These are phyloP conservation scores for Circinella minor DNA, from an alignment of 371 early-diverging fungal species.

Conservation along the genomic window DNA sequence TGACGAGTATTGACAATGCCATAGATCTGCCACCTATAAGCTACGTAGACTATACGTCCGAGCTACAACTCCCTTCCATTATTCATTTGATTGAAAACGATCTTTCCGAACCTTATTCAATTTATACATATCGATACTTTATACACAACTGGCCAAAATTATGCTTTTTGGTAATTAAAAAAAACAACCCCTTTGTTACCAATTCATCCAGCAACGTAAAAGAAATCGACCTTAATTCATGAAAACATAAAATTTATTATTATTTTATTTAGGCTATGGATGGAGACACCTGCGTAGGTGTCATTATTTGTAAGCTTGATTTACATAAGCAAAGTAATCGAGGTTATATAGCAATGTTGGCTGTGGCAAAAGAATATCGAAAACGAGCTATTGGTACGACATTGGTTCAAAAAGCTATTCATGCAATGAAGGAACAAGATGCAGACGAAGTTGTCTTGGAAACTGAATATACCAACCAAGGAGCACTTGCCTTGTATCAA, in stretches of 20 bases:
- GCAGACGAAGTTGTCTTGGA: conserved; percentile 95
- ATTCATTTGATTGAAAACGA: conserved; percentile 86
- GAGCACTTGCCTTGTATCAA: conserved; percentile 88
- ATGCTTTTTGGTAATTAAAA: conserved; percentile 71
- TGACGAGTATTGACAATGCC: conserved; percentile 7
- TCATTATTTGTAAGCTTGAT: conserved; percentile 91
- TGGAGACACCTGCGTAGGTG: conserved; percentile 75
- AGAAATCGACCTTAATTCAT: too few species aligned
- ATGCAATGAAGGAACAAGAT: conserved; percentile 73
- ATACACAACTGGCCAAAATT: conserved; percentile 89
- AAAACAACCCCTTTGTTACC: neutral
- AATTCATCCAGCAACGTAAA: too few species aligned
- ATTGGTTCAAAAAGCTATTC: conserved; percentile 76
- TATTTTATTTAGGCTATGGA: conserved; percentile 59
- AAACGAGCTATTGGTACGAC: conserved; percentile 81
- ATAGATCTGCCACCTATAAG: conserved; percentile 30
- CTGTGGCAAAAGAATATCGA: conserved; percentile 79
- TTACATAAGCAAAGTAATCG: conserved; percentile 70
- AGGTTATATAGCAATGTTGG: conserved; percentile 98
- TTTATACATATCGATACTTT: conserved; percentile 98
- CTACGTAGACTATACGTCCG: conserved; percentile 67
- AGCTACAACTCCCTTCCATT: conserved; percentile 75
- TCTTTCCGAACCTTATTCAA: conserved; percentile 94
- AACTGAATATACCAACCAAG: conserved; percentile 89
- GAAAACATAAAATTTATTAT: too few species aligned